These are phyloP conservation scores for Phanerochaete sordida DNA, from an alignment of 768 basidiomycete species.

Conservation along the genomic window DNA sequence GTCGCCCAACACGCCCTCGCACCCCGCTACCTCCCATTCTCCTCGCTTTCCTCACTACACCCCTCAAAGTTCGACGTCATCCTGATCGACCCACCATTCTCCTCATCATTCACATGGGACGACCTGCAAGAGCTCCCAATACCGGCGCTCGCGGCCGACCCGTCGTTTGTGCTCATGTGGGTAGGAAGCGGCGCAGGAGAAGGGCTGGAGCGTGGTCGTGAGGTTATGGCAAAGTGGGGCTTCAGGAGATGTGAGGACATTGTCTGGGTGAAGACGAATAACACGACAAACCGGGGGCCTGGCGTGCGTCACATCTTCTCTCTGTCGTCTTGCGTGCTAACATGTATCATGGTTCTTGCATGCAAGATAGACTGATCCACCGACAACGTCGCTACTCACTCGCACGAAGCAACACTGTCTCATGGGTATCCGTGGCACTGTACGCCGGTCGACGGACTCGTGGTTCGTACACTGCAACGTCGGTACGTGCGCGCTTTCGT, in stretches of 20 bases:
- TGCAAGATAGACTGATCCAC: constrained; percentile 65
- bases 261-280: constrained; percentile 97
- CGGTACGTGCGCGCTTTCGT: constrained; percentile 45
- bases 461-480: constrained; percentile 99
- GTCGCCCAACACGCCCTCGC: constrained; percentile 68
- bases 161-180: constrained; percentile 94
- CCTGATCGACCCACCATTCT: constrained; percentile 87
- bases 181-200: constrained; percentile 89
- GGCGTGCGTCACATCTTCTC: constrained; percentile 46
- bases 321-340: background rate
- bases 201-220: constrained; percentile 88
- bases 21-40: constrained; percentile 67
- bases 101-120: constrained; percentile 83
- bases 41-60: constrained; percentile 51
- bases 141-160: constrained; percentile 80
- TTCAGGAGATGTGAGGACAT: constrained; percentile 95
- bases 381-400: constrained; percentile 81
- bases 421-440: constrained; percentile 96
- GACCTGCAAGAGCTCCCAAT: constrained; percentile 80
- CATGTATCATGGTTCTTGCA: background rate
- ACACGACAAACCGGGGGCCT: constrained; percentile 63
- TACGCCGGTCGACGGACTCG: constrained; percentile 88
- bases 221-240: constrained; percentile 91
- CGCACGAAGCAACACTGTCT: constrained; percentile 95
- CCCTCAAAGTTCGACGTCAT: constrained; percentile 86